Percentiles rank a stretch among this genome's conserved stretches.
phyloP scores from a whole-genome alignment of 176 grass and related monocot genomes.

The Oryza australiensis region DNA sequence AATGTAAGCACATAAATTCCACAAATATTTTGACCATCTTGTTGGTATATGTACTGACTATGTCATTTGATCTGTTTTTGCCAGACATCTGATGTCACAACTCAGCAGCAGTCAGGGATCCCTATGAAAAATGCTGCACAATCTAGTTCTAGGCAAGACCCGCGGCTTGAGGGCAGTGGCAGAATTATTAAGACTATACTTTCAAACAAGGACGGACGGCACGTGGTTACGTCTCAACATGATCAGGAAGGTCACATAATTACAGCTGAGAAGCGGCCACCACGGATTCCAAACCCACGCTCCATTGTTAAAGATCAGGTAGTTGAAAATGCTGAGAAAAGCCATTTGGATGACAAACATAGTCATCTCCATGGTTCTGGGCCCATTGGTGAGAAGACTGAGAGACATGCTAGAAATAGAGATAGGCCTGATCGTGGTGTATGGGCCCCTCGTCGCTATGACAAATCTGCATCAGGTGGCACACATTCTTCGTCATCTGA shows the following conservation, averaged over 20 bases:
- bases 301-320: constrained; percentile 51
- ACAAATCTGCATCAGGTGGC: constrained; percentile 52
- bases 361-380: constrained; percentile 51
- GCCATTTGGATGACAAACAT: constrained; percentile 58
- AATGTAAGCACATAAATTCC: constrained; percentile 51
- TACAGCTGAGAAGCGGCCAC: constrained; percentile 55
- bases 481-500: constrained; percentile 48
- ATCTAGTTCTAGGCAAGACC: constrained; percentile 60
- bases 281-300: constrained; percentile 51
- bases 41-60: constrained; percentile 20
- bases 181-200: constrained; percentile 77
- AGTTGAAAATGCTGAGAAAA: constrained; percentile 74
- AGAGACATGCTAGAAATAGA: constrained; percentile 78
- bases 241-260: constrained; percentile 51
- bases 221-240: constrained; percentile 43
- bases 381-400: constrained; percentile 57
- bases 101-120: constrained; percentile 44
- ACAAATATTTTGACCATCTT: constrained; percentile 7
- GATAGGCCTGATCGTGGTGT: constrained; percentile 87
- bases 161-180: constrained; percentile 53
- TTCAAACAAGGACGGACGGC: constrained; percentile 64
- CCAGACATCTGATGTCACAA: constrained; percentile 54
- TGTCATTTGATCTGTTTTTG: constrained; percentile 18
- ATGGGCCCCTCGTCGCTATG: constrained; percentile 81
- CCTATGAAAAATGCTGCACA: constrained; percentile 44